phyloP scores from a whole-genome alignment of 371 early-diverging fungal genomes.

The Mortierella sp. region DNA sequence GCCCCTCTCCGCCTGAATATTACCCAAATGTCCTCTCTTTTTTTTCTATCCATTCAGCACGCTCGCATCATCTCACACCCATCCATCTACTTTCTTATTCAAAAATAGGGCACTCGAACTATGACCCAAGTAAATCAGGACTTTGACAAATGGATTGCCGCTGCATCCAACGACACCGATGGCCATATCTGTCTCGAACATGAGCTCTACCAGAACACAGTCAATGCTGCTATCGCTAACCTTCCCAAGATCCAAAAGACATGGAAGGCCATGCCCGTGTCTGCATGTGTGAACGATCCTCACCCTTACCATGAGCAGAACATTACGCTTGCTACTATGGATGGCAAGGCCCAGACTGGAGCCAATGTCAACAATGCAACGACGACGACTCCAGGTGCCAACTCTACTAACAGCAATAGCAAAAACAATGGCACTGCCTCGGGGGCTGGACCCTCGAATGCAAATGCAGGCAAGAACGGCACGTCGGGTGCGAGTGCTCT shows the following conservation, averaged over 20 bases:
- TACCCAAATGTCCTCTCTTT: no score
- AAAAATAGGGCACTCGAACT: slow-evolving; percentile 37
- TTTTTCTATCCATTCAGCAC: no score
- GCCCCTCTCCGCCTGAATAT: no score
- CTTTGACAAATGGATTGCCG: slow-evolving; percentile 60
- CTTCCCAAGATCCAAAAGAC: slow-evolving; percentile 51
- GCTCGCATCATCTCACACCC: no score
- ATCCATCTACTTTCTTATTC: no score
- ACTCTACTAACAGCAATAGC: not conserved
- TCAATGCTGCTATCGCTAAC: slow-evolving; percentile 71
- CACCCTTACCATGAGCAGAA: slow-evolving; percentile 61
- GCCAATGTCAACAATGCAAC: not conserved
- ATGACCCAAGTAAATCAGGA: slow-evolving; percentile 54
- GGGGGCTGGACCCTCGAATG: not conserved
- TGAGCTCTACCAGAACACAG: slow-evolving; percentile 61
- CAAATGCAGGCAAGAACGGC: slow-evolving; percentile 6
- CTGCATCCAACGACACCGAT: slow-evolving; percentile 53
- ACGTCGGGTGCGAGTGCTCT: not conserved
- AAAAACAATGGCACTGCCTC: not conserved
- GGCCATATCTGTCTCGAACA: slow-evolving; percentile 69
- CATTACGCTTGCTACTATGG: slow-evolving; percentile 37
- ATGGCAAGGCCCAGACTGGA: slow-evolving; percentile 26
- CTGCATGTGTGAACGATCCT: slow-evolving; percentile 60
- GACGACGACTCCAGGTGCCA: not conserved
- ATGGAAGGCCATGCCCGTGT: slow-evolving; percentile 54